Base-by-base conservation (phyloP, 2,329 filamentous ascomycete species). In the Talaromyces sp. region DNA sequence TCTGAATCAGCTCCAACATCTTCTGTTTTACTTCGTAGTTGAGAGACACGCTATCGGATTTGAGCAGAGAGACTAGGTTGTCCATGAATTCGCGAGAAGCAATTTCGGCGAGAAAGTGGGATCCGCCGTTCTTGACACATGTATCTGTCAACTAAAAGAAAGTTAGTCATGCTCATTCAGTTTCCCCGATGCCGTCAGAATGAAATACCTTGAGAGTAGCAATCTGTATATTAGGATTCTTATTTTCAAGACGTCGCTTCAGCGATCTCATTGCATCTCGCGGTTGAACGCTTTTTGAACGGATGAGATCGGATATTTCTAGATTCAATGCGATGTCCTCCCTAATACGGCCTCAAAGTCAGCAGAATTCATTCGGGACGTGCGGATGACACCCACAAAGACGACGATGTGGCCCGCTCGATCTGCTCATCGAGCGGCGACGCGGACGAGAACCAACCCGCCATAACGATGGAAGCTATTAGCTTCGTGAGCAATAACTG, bases 21-120 rank as follows among this genome's bases (percentile, higher is more conserved):
- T 96, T 97, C 68, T 84, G 84, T 75, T 90, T 92, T 58, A 99
- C 95, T 63, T 96, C 91, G 59, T 88, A 82, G 77, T 97, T 97
- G 51, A 95, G 84, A 8, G 91, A 88, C 19, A 80, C 78, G 2
- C 91, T 91, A 60, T 91, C 89, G 19, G 91, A 90, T 75, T 94
- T 93, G 36, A 99, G 85, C 17, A 99, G 84, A 38, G 94, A 97
- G 19, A 92, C 90, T 61, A 99, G 81, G 76, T 97, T 97, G 80
- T 99, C 95, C 91, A 99, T 96, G 75, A 98, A 99, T 81, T 99
- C 95, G 69, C 93, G 88, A 19, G 94, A 97, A 47, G 95, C 94
- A 71, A 99, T 95, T 81, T 99, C 95, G 70, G 89, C 86, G 59
- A 99, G 88, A 78, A 99, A 99, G 79, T 99, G 95, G 45, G 90